Percentiles rank a stretch among this genome's conserved stretches.
phyloP scores from a whole-genome alignment of 805 yeast species.

The Metschnikowia dekortorum region DNA sequence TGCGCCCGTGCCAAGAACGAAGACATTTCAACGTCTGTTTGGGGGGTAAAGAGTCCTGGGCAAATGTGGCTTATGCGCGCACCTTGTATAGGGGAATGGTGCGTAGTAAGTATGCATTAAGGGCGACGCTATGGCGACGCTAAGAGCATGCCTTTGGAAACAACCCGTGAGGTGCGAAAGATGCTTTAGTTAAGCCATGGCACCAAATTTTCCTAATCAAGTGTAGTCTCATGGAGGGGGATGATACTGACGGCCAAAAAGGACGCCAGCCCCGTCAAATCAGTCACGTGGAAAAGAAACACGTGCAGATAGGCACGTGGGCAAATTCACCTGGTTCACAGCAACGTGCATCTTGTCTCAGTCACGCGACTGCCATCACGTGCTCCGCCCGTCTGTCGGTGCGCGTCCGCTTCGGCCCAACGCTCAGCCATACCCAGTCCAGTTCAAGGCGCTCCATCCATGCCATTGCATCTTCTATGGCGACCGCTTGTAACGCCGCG shows the following conservation, averaged over 20 bases:
- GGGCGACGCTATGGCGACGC: not conserved
- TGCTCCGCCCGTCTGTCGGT: too few relatives aligned
- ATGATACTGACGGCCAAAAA: too few relatives aligned
- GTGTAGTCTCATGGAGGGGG: too few relatives aligned
- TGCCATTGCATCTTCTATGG: not conserved
- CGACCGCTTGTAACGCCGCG: not conserved
- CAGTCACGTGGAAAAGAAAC: too few relatives aligned
- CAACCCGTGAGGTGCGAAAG: too few relatives aligned
- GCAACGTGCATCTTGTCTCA: too few relatives aligned
- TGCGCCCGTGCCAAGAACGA: conserved; percentile 1
- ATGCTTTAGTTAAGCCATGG: too few relatives aligned
- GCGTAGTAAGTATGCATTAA: not conserved
- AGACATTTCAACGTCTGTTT: not conserved
- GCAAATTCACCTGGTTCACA: too few relatives aligned
- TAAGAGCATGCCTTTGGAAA: not conserved
- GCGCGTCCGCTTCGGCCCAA: not conserved
- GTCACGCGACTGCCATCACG: too few relatives aligned
- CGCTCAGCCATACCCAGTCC: not conserved
- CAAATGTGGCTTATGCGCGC: not conserved
- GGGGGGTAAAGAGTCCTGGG: not conserved
- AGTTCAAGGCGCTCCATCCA: not conserved
- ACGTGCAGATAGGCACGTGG: too few relatives aligned
- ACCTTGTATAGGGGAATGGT: not conserved
- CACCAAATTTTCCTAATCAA: too few relatives aligned
- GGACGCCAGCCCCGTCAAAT: too few relatives aligned